Evolutionary conservation across 768 basidiomycete genomes (phyloP).

Genomic region (Termitomyces sp.): DNA sequence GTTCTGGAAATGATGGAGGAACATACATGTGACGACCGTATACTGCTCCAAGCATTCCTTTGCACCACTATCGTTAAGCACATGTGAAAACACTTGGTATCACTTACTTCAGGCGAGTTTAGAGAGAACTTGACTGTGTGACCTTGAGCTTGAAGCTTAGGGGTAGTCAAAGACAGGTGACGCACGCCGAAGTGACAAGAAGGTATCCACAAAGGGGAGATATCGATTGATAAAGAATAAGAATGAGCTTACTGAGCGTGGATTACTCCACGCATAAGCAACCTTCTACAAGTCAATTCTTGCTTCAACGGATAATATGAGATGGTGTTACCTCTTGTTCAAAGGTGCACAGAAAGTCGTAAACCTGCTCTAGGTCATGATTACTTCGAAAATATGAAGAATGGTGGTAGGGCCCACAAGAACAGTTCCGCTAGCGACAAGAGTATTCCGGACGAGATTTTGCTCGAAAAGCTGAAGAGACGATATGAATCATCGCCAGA

Average conservation of each 20-base stretch:
- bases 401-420: slow-evolving; percentile 13
- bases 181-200: slow-evolving; percentile 27
- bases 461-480: slow-evolving; percentile 15
- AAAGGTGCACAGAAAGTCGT: slow-evolving; percentile 30
- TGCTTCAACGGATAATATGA: background rate
- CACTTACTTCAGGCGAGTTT: slow-evolving; percentile 5
- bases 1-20: background rate
- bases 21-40: slow-evolving; percentile 26
- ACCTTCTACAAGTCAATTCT: slow-evolving; percentile 15
- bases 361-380: slow-evolving; percentile 18
- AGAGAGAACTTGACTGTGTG: slow-evolving; percentile 6
- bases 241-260: slow-evolving; percentile 22
- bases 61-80: background rate
- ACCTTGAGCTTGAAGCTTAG: background rate
- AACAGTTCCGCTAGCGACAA: slow-evolving; percentile 21
- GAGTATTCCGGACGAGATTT: slow-evolving; percentile 19
- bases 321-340: slow-evolving; percentile 24
- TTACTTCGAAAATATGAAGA: background rate
- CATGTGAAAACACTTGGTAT: no score
- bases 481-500: no score
- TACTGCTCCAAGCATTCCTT: slow-evolving; percentile 21
- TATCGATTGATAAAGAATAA: slow-evolving; percentile 36
- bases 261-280: slow-evolving; percentile 27
- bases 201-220: slow-evolving; percentile 32
- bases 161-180: background rate